These are phyloP conservation scores for Plenodomus biglobosus DNA, from an alignment of 2,329 filamentous ascomycete species.

Conservation along the genomic window DNA sequence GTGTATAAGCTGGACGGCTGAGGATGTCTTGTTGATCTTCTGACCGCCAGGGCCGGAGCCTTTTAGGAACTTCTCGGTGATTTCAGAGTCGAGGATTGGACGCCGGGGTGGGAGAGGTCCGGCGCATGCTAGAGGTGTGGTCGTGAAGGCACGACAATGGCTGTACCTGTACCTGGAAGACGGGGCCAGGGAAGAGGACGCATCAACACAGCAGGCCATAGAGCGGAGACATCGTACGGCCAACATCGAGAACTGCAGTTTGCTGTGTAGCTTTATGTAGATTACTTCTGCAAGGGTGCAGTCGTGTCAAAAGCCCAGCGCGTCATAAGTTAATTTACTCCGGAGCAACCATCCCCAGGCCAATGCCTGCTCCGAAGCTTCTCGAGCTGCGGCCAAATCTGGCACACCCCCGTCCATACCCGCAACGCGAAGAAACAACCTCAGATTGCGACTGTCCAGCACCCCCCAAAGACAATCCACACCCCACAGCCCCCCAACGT, in stretches of 20 bases:
- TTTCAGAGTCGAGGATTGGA: constrained; percentile 72
- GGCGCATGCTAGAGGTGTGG: constrained; percentile 3
- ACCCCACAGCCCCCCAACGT: background rate
- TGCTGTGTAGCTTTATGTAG: background rate
- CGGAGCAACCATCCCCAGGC: background rate
- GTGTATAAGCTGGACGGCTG: constrained; percentile 90
- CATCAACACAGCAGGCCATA: constrained; percentile 9
- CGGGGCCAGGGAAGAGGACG: constrained; percentile 12
- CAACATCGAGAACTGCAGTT: constrained; percentile 16
- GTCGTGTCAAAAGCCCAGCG: background rate
- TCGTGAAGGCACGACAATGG: constrained; percentile 2
- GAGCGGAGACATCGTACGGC: constrained; percentile 11
- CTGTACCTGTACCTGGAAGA: background rate
- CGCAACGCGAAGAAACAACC: background rate
- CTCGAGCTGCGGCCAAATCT: constrained; percentile 2
- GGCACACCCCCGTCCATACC: constrained; percentile 3
- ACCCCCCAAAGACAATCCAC: background rate
- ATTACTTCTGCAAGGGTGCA: background rate
- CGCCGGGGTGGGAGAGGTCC: constrained; percentile 62
- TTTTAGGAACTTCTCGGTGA: constrained; percentile 84
- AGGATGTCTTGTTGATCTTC: constrained; percentile 98
- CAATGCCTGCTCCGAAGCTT: constrained; percentile 7
- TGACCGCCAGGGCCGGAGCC: constrained; percentile 92
- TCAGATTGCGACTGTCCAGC: background rate
- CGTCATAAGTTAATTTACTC: constrained; percentile 1